Percentiles rank a stretch among this genome's conserved stretches.
Conservation (phyloP, 1,139 yeast species). For the Hyphopichia pseudoburtonii region DNA sequence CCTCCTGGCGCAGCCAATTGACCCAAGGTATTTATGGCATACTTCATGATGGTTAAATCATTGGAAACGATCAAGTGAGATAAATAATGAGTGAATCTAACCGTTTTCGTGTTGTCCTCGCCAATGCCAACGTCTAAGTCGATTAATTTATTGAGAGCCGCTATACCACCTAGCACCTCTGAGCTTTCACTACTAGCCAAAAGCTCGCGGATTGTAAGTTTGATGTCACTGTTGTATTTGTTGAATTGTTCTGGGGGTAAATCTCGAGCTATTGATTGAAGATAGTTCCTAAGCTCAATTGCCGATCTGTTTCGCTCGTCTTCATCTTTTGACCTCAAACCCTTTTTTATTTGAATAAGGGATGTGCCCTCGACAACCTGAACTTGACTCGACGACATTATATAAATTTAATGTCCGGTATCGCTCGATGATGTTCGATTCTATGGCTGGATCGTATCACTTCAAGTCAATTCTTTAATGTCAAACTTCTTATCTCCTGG, state of each 20-base stretch:
- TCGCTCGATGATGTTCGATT: too few relatives aligned
- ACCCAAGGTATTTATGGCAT: conserved; percentile 86
- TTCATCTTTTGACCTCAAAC: conserved; percentile 48
- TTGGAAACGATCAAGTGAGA: conserved; percentile 78
- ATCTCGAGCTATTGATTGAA: conserved; percentile 73
- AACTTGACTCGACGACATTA: conserved; percentile 32
- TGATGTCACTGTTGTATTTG: conserved; percentile 79
- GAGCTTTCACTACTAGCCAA: conserved; percentile 71
- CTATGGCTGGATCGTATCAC: too few relatives aligned
- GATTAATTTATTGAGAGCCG: conserved; percentile 85
- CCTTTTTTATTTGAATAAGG: conserved; percentile 53
- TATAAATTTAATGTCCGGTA: too few relatives aligned
- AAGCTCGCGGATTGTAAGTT: conserved; percentile 83
- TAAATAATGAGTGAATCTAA: conserved; percentile 85
- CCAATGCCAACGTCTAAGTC: conserved; percentile 70
- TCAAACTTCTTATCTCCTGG: too few relatives aligned
- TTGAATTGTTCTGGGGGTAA: conserved; percentile 75
- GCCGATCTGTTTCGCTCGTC: conserved; percentile 63
- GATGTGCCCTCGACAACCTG: conserved; percentile 52
- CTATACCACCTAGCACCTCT: conserved; percentile 84
- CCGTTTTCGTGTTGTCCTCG: conserved; percentile 85
- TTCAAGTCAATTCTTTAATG: too few relatives aligned
- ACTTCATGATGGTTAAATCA: conserved; percentile 80
- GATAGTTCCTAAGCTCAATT: conserved; percentile 61
- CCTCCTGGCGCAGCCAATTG: conserved; percentile 89